phyloP scores from a whole-genome alignment of 2,329 filamentous ascomycete genomes.

The Hypoxylon sp. region DNA sequence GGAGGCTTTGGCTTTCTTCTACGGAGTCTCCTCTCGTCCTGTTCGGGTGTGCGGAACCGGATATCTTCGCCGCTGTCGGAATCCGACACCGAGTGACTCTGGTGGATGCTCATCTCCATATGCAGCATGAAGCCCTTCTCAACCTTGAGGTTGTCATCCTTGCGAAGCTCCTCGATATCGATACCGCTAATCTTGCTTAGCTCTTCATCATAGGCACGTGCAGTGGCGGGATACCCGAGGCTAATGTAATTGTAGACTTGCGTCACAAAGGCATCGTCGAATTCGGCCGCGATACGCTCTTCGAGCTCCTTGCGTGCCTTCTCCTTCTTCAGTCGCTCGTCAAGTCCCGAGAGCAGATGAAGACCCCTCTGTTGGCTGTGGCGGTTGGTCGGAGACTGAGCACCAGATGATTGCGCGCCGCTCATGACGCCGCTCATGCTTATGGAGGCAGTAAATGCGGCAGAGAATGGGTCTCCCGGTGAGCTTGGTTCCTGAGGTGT shows the following conservation, averaged over 20 bases:
- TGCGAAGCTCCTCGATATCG: conserved; percentile 75
- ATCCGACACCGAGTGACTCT: conserved; percentile 49
- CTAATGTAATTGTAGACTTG: conserved; percentile 98
- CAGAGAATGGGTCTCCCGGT: conserved; percentile 61
- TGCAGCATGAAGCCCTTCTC: conserved; percentile 81
- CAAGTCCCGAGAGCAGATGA: conserved; percentile 66
- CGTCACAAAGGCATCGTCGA: conserved; percentile 87
- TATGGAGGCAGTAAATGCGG: conserved; percentile 58
- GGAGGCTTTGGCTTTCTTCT: conserved; percentile 56
- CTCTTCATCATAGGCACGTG: conserved; percentile 86
- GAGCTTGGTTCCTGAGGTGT: conserved; percentile 64
- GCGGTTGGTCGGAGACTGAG: conserved; percentile 48
- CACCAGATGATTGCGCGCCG: conserved; percentile 56
- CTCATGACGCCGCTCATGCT: conserved; percentile 63
- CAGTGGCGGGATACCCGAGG: conserved; percentile 89
- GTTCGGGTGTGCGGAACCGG: conserved; percentile 57
- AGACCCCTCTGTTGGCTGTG: conserved; percentile 58
- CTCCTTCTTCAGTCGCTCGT: conserved; percentile 66
- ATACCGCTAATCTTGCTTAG: conserved; percentile 85
- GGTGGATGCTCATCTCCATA: conserved; percentile 60
- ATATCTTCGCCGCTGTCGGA: conserved; percentile 46
- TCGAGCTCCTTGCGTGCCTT: conserved; percentile 66
- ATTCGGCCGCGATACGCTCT: conserved; percentile 75
- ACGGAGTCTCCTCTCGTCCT: conserved; percentile 65
- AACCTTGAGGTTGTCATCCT: conserved; percentile 72